A percentile compares a stretch with the other conserved stretches of the same genome.
Conservation (phyloP, 2,329 filamentous ascomycete genomes). For the Parafenestella ontariensis region DNA sequence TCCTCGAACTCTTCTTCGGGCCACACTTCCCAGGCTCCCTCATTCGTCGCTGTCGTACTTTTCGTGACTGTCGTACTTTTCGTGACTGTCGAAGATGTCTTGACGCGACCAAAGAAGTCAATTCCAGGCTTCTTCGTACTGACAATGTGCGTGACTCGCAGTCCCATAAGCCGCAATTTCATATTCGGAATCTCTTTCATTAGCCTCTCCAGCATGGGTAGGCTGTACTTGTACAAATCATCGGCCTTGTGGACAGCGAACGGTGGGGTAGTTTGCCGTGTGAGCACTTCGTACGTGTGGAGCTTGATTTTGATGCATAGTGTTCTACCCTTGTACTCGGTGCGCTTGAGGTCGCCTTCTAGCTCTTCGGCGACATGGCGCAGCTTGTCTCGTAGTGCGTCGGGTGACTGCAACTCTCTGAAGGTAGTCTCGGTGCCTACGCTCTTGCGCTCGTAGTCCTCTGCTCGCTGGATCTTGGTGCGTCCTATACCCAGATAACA, state of each 20-base stretch:
- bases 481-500: constrained; percentile 87
- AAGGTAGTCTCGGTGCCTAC: constrained; percentile 96
- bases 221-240: constrained; percentile 80
- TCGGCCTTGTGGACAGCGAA: constrained; percentile 75
- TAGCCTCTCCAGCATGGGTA: constrained; percentile 84
- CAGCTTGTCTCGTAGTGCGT: constrained; percentile 76
- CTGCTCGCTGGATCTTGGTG: constrained; percentile 83
- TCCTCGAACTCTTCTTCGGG: constrained; percentile 71
- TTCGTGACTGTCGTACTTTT: constrained; percentile 13
- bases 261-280: constrained; percentile 77
- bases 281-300: constrained; percentile 91
- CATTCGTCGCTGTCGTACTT: constrained; percentile 27
- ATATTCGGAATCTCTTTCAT: constrained; percentile 82
- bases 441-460: constrained; percentile 90
- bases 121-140: constrained; percentile 83
- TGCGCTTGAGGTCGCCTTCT: constrained; percentile 80
- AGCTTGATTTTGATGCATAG: constrained; percentile 92
- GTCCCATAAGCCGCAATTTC: constrained; percentile 83
- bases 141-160: constrained; percentile 86
- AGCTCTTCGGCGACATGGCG: constrained; percentile 82
- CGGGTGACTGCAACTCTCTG: constrained; percentile 73
- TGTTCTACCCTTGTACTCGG: constrained; percentile 87
- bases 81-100: constrained; percentile 11
- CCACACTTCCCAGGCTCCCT: constrained; percentile 70
- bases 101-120: constrained; percentile 75